Percentiles rank a stretch among this genome's conserved stretches.
phyloP scores from a whole-genome alignment of 2,329 filamentous ascomycete genomes.

The Lecanicillium sp. region DNA sequence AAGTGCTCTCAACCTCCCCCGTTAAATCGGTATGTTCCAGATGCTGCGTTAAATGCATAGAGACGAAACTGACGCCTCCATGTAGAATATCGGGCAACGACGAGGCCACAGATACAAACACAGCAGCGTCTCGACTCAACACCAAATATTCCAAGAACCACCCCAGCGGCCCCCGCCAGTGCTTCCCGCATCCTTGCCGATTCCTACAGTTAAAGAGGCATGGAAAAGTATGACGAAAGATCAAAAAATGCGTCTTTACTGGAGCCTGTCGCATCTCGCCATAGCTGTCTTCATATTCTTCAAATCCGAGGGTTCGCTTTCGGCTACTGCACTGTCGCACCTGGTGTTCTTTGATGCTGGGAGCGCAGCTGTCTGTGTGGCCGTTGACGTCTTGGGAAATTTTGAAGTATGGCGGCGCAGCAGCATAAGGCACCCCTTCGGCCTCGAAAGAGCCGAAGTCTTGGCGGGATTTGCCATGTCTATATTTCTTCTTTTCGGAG shows the following conservation, averaged over 20 bases:
- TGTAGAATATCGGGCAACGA: constrained; percentile 79
- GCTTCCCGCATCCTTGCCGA: constrained; percentile 83
- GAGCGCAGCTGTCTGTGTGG: constrained; percentile 84
- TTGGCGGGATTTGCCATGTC: constrained; percentile 94
- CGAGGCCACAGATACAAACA: constrained; percentile 98
- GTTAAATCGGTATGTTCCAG: constrained; percentile 74
- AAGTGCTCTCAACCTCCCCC: constrained; percentile 66
- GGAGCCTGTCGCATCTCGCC: constrained; percentile 83
- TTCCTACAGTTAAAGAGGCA: constrained; percentile 83
- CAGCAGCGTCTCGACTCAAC: constrained; percentile 78
- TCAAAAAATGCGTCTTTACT: constrained; percentile 75
- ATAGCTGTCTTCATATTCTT: constrained; percentile 82
- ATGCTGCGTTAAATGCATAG: too few species aligned
- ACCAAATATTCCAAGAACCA: constrained; percentile 95
- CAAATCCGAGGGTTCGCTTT: constrained; percentile 77
- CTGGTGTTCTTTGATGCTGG: constrained; percentile 93
- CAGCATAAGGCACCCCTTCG: constrained; percentile 89
- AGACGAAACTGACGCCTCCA: constrained; percentile 4
- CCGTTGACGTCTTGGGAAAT: constrained; percentile 88
- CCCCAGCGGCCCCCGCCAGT: constrained; percentile 78
- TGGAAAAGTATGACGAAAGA: constrained; percentile 84
- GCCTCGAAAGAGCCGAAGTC: constrained; percentile 85
- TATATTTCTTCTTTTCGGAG: constrained; percentile 94
- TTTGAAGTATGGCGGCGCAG: constrained; percentile 97
- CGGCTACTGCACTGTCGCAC: constrained; percentile 87